phyloP scores from a whole-genome alignment of 306 rosid species.

The Dryas alaskensis region DNA sequence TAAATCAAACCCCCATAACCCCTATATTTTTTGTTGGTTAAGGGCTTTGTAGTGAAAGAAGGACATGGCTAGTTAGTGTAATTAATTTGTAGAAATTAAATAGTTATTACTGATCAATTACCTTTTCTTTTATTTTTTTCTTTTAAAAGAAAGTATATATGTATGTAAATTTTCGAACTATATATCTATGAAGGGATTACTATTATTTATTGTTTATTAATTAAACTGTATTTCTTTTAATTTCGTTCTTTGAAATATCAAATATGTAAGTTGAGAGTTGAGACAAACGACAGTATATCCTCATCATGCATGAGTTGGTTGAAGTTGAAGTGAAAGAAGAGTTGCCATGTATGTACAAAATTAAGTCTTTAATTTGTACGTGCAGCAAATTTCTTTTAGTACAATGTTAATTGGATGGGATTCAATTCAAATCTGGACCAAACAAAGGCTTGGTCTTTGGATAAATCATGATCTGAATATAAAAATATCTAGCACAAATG shows the following conservation, averaged over 20 bases:
- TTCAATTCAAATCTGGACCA: conserved; percentile 5
- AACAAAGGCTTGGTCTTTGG: neutral
- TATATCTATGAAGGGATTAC: conserved; percentile 36
- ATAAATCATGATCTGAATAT: neutral
- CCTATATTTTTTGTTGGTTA: conserved; percentile 64
- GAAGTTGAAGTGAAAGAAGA: conserved; percentile 13
- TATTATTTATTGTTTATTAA: conserved; percentile 17
- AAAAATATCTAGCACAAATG: neutral
- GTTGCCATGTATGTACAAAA: neutral
- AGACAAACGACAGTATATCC: neutral
- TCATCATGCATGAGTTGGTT: neutral
- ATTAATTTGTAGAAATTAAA: conserved; percentile 44
- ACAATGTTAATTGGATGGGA: neutral
- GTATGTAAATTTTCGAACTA: conserved; percentile 45
- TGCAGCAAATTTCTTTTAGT: neutral
- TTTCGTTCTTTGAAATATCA: neutral
- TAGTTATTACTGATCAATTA: conserved; percentile 40
- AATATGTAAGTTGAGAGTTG: neutral
- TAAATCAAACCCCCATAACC: conserved; percentile 27
- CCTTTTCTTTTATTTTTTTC: conserved; percentile 11
- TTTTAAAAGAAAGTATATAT: conserved; percentile 14
- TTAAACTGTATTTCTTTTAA: neutral
- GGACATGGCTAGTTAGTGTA: conserved; percentile 36
- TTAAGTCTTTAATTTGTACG: neutral
- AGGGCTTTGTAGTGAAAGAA: conserved; percentile 38